phyloP scores from a whole-genome alignment of 192 early-diverging fungal species.

The Coemansia sp. region DNA sequence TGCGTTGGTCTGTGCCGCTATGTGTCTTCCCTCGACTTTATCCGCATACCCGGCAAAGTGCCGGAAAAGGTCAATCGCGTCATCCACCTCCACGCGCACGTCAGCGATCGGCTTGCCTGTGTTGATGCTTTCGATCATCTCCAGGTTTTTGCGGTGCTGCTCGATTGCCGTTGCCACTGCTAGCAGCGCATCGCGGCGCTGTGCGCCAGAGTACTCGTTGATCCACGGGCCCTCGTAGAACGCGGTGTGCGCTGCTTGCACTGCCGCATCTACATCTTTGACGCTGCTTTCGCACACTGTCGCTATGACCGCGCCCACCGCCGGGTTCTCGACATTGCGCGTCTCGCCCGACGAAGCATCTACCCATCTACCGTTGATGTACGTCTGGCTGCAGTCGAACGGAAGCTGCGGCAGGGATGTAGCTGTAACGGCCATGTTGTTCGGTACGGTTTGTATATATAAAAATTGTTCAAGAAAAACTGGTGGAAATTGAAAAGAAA shows the following conservation, averaged over 20 bases:
- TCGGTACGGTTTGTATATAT: too few relatives aligned
- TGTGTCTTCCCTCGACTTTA: constrained; percentile 52
- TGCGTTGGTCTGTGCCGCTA: constrained; percentile 38
- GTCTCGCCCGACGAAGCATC: constrained; percentile 13
- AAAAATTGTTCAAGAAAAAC: too few relatives aligned
- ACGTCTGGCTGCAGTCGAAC: constrained; percentile 38
- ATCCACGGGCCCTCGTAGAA: constrained; percentile 50
- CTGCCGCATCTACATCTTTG: constrained; percentile 42
- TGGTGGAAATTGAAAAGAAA: too few relatives aligned
- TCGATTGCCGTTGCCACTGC: constrained; percentile 47
- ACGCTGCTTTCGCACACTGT: constrained; percentile 41
- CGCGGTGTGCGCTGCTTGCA: constrained; percentile 44
- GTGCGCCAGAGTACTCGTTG: constrained; percentile 50
- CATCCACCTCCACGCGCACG: constrained; percentile 52
- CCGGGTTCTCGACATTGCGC: constrained; percentile 42
- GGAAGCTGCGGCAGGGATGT: constrained; percentile 30
- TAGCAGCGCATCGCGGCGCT: constrained; percentile 56
- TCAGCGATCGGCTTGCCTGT: constrained; percentile 58
- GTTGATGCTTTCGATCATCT: constrained; percentile 53
- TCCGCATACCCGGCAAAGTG: constrained; percentile 55
- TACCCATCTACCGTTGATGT: constrained; percentile 41
- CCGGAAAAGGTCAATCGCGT: constrained; percentile 52
- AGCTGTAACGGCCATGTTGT: not conserved
- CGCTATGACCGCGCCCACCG: constrained; percentile 37
- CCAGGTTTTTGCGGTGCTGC: constrained; percentile 37